Percentiles rank a stretch among this genome's conserved stretches.
Evolutionary conservation across 164 flowering plant genomes (phyloP).

Genomic region (Amborella trichopoda): DNA sequence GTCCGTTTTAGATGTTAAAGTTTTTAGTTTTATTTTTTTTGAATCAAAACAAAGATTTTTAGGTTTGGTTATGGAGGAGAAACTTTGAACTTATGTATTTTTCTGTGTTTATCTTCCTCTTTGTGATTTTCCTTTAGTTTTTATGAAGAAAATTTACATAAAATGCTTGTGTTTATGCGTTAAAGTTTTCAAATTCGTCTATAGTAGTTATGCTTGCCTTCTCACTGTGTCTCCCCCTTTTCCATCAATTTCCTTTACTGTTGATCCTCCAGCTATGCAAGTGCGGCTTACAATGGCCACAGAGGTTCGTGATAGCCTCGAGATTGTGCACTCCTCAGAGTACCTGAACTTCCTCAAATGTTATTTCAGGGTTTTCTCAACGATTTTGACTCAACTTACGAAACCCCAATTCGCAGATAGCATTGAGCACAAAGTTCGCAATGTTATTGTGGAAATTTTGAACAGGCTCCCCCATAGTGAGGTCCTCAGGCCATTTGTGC

Average conservation of each 20-base stretch:
- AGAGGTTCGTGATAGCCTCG: constrained; percentile 94
- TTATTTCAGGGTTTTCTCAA: constrained; percentile 74
- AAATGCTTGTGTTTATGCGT: neutral
- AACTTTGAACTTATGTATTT: too few relatives aligned
- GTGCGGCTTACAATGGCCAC: constrained; percentile 77
- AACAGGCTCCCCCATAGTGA: constrained; percentile 92
- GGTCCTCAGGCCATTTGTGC: constrained; percentile 91
- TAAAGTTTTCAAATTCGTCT: neutral
- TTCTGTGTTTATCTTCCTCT: constrained; percentile 7
- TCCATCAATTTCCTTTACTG: neutral
- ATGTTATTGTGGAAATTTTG: constrained; percentile 75
- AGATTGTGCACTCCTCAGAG: constrained; percentile 90
- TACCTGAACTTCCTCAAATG: constrained; percentile 82
- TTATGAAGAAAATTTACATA: neutral
- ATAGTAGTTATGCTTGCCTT: too few relatives aligned
- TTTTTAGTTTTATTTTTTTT: too few relatives aligned
- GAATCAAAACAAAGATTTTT: too few relatives aligned
- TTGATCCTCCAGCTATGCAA: constrained; percentile 29
- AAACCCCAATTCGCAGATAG: constrained; percentile 75
- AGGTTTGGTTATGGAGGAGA: too few relatives aligned
- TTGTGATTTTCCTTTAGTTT: neutral
- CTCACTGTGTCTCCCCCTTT: neutral
- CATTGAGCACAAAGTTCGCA: constrained; percentile 82
- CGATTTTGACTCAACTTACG: constrained; percentile 59
- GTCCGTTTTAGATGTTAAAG: too few relatives aligned